Conservation (phyloP, 495 filamentous ascomycete species). For the Neurospora sublineolata region DNA sequence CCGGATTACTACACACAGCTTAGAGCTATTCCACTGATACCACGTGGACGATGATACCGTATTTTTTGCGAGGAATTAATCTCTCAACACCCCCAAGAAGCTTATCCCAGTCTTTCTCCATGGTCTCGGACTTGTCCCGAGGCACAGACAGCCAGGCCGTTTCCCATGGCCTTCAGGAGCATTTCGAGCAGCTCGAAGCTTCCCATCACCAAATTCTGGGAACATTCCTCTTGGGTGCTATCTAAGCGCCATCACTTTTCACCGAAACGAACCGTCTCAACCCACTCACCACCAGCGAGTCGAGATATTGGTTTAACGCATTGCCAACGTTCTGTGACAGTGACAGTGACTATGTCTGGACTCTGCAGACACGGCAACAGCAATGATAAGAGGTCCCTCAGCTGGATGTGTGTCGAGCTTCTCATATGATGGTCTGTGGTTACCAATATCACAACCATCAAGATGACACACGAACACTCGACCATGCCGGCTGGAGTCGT, state of each 20-base stretch:
- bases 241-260: constrained; percentile 1
- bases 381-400: background rate
- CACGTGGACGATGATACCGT: background rate
- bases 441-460: background rate
- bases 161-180: background rate
- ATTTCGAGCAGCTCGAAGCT: background rate
- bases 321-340: constrained; percentile 6
- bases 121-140: background rate
- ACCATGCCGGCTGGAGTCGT: background rate
- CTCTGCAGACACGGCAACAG: background rate
- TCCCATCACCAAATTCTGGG: background rate
- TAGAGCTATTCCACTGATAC: background rate
- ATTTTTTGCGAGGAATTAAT: background rate
- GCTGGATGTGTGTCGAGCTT: background rate
- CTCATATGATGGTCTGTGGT: background rate
- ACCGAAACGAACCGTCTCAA: background rate
- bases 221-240: background rate
- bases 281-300: background rate
- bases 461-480: background rate
- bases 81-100: background rate
- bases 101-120: background rate
- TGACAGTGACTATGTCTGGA: constrained; percentile 14
- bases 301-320: constrained; percentile 9
- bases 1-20: background rate
- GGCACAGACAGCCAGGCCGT: background rate